These are phyloP conservation scores for Coemansia sp. DNA, from an alignment of 192 early-diverging fungal species.

Conservation along the genomic window DNA sequence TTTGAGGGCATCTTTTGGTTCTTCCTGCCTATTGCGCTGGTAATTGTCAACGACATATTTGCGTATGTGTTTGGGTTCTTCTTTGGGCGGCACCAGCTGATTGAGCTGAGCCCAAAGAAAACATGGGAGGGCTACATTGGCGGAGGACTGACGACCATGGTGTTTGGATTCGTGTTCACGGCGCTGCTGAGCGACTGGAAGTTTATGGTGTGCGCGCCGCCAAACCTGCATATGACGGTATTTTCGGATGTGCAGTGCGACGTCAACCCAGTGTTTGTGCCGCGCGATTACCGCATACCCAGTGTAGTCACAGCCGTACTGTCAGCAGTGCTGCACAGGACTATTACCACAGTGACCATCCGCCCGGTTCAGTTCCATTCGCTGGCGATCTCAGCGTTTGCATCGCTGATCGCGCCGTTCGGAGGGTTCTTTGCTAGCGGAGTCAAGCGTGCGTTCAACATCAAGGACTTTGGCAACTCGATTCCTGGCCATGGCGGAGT, in stretches of 20 bases:
- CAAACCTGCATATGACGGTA: constrained; percentile 57
- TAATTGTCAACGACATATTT: constrained; percentile 94
- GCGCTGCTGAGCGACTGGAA: constrained; percentile 58
- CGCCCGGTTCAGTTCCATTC: constrained; percentile 87
- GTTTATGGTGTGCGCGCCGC: constrained; percentile 69
- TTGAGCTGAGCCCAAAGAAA: constrained; percentile 96
- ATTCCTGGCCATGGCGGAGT: constrained; percentile 98
- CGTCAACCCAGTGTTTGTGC: constrained; percentile 65
- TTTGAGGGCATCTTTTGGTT: constrained; percentile 98
- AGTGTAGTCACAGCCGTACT: constrained; percentile 17
- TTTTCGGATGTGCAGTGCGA: constrained; percentile 55
- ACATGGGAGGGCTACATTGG: constrained; percentile 97
- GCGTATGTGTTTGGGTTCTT: constrained; percentile 97
- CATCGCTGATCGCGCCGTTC: constrained; percentile 93
- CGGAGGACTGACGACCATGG: constrained; percentile 77
- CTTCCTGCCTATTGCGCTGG: constrained; percentile 81
- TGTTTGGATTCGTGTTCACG: constrained; percentile 76
- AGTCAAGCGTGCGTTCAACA: constrained; percentile 94
- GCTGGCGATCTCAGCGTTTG: constrained; percentile 85
- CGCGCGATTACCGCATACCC: constrained; percentile 51
- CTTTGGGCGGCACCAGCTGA: constrained; percentile 86
- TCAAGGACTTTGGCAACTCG: constrained; percentile 95
- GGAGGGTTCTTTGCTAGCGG: constrained; percentile 98
- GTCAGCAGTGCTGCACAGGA: constrained; percentile 17
- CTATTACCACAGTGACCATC: constrained; percentile 64